phyloP scores from a whole-genome alignment of 2,329 filamentous ascomycete genomes.

The Clarireedia sp. region DNA sequence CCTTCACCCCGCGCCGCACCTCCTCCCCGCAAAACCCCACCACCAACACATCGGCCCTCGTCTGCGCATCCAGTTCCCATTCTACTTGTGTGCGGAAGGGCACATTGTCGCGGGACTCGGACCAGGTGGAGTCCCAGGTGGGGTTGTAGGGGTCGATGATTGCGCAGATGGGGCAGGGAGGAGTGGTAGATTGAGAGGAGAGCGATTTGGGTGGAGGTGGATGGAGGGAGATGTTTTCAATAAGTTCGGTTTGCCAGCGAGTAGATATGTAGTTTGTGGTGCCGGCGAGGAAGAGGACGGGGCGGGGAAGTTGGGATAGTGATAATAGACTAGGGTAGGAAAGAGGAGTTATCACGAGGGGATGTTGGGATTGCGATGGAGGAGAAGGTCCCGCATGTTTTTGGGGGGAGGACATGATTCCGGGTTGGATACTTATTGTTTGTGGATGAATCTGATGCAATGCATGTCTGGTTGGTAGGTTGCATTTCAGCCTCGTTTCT shows the following conservation, averaged over 20 bases:
- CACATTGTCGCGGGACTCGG: slow-evolving; percentile 38
- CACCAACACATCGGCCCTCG: slow-evolving; percentile 46
- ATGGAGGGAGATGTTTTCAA: too few relatives aligned
- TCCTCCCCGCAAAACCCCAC: slow-evolving; percentile 54
- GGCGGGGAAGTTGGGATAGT: slow-evolving; percentile 31
- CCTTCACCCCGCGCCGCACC: slow-evolving; percentile 69
- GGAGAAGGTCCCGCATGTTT: background rate
- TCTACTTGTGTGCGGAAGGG: slow-evolving; percentile 46
- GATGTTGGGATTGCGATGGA: background rate
- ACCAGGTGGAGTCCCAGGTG: slow-evolving; percentile 49
- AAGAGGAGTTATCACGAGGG: slow-evolving; percentile 61
- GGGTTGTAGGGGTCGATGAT: slow-evolving; percentile 49
- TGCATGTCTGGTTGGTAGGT: too few relatives aligned
- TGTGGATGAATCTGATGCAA: too few relatives aligned
- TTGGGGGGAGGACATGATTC: too few relatives aligned
- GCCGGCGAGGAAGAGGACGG: slow-evolving; percentile 50
- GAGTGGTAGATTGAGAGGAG: slow-evolving; percentile 59
- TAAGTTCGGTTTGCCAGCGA: background rate
- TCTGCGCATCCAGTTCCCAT: slow-evolving; percentile 55
- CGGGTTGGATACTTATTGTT: too few relatives aligned
- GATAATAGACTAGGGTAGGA: slow-evolving; percentile 72
- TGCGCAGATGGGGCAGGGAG: slow-evolving; percentile 76
- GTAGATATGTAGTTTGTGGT: slow-evolving; percentile 34
- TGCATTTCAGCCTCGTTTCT: too few relatives aligned
- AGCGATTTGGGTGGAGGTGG: slow-evolving; percentile 49